Percentiles rank a stretch among this genome's conserved stretches.
Conservation (phyloP, 2,329 filamentous ascomycete species). For the Paramyrothecium sp. region DNA sequence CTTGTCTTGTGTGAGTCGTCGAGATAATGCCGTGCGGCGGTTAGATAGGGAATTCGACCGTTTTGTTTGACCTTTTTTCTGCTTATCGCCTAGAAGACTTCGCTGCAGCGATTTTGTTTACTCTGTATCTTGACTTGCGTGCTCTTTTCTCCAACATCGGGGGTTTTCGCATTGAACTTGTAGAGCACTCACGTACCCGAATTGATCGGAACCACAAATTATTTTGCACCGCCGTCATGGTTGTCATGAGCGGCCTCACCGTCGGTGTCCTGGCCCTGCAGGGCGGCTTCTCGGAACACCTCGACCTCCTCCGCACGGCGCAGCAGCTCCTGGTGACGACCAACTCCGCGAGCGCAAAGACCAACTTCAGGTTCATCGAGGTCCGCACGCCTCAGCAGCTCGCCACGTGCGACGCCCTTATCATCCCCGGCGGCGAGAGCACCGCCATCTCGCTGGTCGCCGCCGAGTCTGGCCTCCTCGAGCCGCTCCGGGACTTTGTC, state of each 20-base stretch:
- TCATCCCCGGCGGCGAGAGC: constrained; percentile 93
- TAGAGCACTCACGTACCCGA: not conserved
- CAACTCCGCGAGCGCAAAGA: constrained; percentile 14
- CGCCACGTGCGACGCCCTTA: constrained; percentile 71
- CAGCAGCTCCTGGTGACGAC: constrained; percentile 44
- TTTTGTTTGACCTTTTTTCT: not conserved
- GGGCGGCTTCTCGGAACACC: constrained; percentile 88
- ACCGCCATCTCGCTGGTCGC: constrained; percentile 91
- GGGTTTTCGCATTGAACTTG: not conserved
- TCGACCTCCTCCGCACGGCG: constrained; percentile 71
- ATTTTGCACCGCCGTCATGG: constrained; percentile 3
- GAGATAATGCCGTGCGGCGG: no score
- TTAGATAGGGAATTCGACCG: not conserved
- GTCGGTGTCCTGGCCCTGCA: constrained; percentile 74
- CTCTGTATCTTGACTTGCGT: not conserved
- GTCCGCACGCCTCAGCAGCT: constrained; percentile 77
- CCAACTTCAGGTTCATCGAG: constrained; percentile 65
- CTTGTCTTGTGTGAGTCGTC: not conserved
- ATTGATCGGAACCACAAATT: not conserved
- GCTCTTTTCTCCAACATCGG: not conserved
- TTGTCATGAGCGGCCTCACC: constrained; percentile 35
- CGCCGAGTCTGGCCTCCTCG: constrained; percentile 74
- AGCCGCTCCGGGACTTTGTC: constrained; percentile 84
- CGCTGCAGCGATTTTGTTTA: no score
- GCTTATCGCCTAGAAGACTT: no score